These are phyloP conservation scores for Aureobasidium sp. DNA, from an alignment of 2,329 filamentous ascomycete genomes.

Conservation along the genomic window DNA sequence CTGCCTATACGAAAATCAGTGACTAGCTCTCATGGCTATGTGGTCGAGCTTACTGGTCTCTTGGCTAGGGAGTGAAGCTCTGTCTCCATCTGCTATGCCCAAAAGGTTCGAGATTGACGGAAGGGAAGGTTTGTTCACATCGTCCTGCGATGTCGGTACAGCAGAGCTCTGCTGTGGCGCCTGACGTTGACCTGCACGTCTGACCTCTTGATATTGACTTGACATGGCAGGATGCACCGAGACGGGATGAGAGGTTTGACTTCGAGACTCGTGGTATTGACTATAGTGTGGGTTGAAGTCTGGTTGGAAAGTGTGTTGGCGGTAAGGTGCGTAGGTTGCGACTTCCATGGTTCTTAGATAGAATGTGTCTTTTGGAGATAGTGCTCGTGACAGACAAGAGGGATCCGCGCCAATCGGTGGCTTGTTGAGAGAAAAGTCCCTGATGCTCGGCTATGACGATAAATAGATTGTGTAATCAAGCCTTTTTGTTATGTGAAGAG, in stretches of 20 bases:
- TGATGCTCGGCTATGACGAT: neutral
- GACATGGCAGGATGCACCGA: slow-evolving; percentile 11
- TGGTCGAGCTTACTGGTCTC: slow-evolving; percentile 30
- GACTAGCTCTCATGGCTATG: neutral
- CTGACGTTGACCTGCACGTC: slow-evolving; percentile 4
- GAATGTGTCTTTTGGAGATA: neutral
- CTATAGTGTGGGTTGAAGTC: slow-evolving; percentile 16
- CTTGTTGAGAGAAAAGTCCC: neutral
- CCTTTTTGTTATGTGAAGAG: neutral
- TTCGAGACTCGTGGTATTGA: slow-evolving; percentile 17
- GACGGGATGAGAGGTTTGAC: slow-evolving; percentile 13
- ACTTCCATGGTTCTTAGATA: slow-evolving; percentile 17
- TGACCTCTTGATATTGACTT: slow-evolving; percentile 11
- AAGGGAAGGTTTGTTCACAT: slow-evolving; percentile 70
- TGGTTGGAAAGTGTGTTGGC: slow-evolving; percentile 11
- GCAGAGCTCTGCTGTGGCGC: slow-evolving; percentile 1
- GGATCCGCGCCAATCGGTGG: neutral
- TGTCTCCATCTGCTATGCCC: slow-evolving; percentile 67
- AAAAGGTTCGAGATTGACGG: slow-evolving; percentile 91
- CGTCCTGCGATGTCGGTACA: slow-evolving; percentile 42
- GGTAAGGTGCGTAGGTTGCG: slow-evolving; percentile 18
- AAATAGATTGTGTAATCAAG: neutral
- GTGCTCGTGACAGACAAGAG: neutral
- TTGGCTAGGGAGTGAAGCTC: slow-evolving; percentile 39
- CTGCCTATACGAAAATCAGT: slow-evolving; percentile 10